Conservation (phyloP, 2,329 filamentous ascomycete species). For the Xylariaceae sp. region DNA sequence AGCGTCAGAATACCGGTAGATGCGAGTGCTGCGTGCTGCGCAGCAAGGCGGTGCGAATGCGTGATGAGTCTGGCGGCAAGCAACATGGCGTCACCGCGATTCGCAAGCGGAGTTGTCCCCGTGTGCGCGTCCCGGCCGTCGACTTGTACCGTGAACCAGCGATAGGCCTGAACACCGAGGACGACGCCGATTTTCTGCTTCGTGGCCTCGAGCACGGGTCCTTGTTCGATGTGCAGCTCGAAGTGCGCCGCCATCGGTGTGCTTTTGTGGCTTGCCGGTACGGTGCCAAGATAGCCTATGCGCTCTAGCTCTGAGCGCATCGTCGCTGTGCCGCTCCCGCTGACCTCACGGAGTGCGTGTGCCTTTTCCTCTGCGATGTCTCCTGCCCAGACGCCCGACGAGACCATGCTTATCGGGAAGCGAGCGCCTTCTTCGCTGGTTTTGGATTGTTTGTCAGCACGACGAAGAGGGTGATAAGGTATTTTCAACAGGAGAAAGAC, state of each 20-base stretch:
- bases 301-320: slow-evolving; percentile 66
- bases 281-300: slow-evolving; percentile 64
- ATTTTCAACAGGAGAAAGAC: background rate
- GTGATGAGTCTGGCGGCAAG: slow-evolving; percentile 65
- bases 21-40: slow-evolving; percentile 56
- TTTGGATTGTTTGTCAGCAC: too few species aligned
- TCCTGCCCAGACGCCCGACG: slow-evolving; percentile 75
- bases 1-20: slow-evolving; percentile 67
- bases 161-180: slow-evolving; percentile 69
- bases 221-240: slow-evolving; percentile 83
- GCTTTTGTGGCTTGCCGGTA: slow-evolving; percentile 52
- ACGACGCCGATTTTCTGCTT: slow-evolving; percentile 66
- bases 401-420: slow-evolving; percentile 71
- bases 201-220: slow-evolving; percentile 65
- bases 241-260: slow-evolving; percentile 73
- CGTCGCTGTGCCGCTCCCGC: slow-evolving; percentile 52
- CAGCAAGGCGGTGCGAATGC: slow-evolving; percentile 60
- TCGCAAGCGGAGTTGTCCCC: slow-evolving; percentile 66
- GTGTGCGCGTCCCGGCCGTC: slow-evolving; percentile 68
- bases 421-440: slow-evolving; percentile 68
- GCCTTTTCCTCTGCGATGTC: slow-evolving; percentile 58
- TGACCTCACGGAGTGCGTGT: slow-evolving; percentile 58
- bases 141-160: slow-evolving; percentile 67
- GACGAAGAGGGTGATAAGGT: background rate
- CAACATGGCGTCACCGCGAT: slow-evolving; percentile 65